These are phyloP conservation scores for Phytopythium aichiense DNA, from an alignment of 352 stramenopile genomes.

Conservation along the genomic window DNA sequence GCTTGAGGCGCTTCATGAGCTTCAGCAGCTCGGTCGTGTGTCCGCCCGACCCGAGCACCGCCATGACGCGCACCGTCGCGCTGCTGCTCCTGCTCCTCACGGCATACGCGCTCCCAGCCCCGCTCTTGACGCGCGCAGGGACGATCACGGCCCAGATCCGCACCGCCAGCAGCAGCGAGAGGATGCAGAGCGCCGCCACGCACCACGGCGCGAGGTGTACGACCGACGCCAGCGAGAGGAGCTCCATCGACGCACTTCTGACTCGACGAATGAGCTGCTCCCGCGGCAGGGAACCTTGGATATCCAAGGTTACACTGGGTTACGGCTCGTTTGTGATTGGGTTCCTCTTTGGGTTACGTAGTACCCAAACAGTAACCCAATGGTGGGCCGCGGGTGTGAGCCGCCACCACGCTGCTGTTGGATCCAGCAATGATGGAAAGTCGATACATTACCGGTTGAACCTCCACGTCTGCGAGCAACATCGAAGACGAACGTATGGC, in stretches of 20 bases:
- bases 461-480: too few relatives aligned
- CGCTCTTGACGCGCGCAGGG: conserved; percentile 22
- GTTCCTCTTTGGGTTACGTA: too few relatives aligned
- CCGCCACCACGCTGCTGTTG: too few relatives aligned
- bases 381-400: too few relatives aligned
- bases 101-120: conserved; percentile 4
- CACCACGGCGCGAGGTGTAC: conserved; percentile 9
- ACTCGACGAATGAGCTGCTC: conserved; percentile 1
- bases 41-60: conserved; percentile 83
- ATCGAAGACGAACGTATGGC: too few relatives aligned
- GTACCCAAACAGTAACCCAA: too few relatives aligned
- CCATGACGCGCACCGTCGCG: conserved; percentile 53
- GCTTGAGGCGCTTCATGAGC: conserved; percentile 84
- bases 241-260: conserved; percentile 13
- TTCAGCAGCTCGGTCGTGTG: conserved; percentile 96
- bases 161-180: conserved; percentile 19
- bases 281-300: neutral
- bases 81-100: neutral
- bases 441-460: too few relatives aligned
- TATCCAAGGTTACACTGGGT: neutral
- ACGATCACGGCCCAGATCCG: conserved; percentile 27
- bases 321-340: too few relatives aligned
- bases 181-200: conserved; percentile 8
- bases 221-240: conserved; percentile 6
- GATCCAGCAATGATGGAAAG: too few relatives aligned